Conservation (phyloP, 805 yeast genomes). For the Sugiyamaella smithiae region DNA sequence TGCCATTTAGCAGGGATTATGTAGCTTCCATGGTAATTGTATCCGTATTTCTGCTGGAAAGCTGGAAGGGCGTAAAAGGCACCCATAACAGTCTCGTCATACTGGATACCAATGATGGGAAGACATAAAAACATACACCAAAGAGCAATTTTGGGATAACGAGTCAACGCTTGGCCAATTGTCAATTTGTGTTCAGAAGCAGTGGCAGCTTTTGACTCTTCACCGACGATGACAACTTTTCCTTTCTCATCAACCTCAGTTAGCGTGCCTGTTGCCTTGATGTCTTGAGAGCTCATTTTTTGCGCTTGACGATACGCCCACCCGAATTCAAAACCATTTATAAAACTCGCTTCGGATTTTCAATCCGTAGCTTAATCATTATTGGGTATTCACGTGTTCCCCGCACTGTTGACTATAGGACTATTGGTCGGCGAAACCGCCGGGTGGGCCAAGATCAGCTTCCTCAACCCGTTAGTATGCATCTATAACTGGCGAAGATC, state of each 20-base stretch:
- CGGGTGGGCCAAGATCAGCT: no score
- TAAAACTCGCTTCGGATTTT: no score
- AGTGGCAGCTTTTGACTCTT: conserved; percentile 13
- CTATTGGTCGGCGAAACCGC: no score
- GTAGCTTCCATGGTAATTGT: conserved; percentile 25
- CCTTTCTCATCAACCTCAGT: background rate
- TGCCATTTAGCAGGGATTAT: conserved; percentile 45
- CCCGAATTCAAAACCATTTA: no score
- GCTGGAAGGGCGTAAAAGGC: conserved; percentile 45
- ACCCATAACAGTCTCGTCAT: conserved; percentile 39
- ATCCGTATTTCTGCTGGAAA: conserved; percentile 43
- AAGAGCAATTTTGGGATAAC: conserved; percentile 42
- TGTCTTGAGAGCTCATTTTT: background rate
- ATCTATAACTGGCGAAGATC: no score
- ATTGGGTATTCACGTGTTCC: no score
- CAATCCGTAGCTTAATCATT: no score
- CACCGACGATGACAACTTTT: background rate
- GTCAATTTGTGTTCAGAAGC: conserved; percentile 30
- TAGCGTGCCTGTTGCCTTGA: background rate
- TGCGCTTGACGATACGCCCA: background rate
- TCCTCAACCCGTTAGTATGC: no score
- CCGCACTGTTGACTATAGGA: no score
- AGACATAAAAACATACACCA: conserved; percentile 46
- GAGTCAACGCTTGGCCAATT: conserved; percentile 35
- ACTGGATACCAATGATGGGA: conserved; percentile 48